Base-by-base conservation (phyloP, 192 early-diverging fungal genomes). In the Backusella morwellensis region DNA sequence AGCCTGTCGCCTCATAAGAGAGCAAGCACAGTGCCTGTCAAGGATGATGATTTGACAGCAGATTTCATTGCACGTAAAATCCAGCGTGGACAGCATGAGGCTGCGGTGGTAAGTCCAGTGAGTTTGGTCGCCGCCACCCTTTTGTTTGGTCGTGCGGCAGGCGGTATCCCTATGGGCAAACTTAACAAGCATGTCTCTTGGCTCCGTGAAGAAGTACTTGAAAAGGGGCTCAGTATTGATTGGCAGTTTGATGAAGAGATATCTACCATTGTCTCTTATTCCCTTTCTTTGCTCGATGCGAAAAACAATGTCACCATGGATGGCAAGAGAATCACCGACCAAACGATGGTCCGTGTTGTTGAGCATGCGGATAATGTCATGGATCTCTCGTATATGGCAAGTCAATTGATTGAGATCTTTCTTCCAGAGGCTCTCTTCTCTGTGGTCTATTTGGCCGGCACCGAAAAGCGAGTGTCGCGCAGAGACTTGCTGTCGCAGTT, bases 321-420 rank as follows among this genome's bases (percentile, higher is more conserved):
- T 6, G 73, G 77, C 9, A 84, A 80, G 71, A 59, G 77, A 4
- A 40, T 74, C 3, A 76, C 69, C 14, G 82, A 80, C 4, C 74
- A 80, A 34, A 80, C 79, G 0, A 74, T 44, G 12, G 35, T 84
- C 11, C 72, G 82, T 21, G 76, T 78, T 7, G 74, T 78, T 15
- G 82, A 84, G 4, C 82, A 84, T 69, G 78, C 82, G 11, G 82
- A 84, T 40, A 84, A 84, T 66, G 73, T 84, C 2, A 78, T 84
- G 73, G 76, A 80, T 36, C 52, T 84, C 23, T 80, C 79, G 14
- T 84, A 84, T 63, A 80, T 75, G 74, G 82, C 82, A 68, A 84
- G 76, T 40, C 82, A 84, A 54, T 74, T 78, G 34, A 47, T 82
- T 5, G 77, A 81, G 32, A 77, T 78, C 5, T 70, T 80, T 29